Evolutionary conservation across 1,139 yeast genomes (phyloP).

Genomic region (Kurtzmaniella natalensis): DNA sequence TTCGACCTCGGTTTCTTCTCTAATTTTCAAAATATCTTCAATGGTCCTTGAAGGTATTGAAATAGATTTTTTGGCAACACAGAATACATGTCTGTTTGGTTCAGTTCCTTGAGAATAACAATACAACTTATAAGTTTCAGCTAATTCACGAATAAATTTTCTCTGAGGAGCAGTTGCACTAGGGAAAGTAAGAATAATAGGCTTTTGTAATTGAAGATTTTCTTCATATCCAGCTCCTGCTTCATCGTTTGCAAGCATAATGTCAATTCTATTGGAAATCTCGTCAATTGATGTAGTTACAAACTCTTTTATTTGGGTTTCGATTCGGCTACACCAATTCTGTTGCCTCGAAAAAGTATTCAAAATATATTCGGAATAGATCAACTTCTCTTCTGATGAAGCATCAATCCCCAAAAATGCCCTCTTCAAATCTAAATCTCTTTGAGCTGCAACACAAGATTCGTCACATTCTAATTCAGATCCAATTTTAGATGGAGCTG

Average conservation of each 20-base stretch:
- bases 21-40: slow-evolving; percentile 21
- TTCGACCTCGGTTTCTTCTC: slow-evolving; percentile 28
- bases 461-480: slow-evolving; percentile 57
- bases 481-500: slow-evolving; percentile 25
- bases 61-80: slow-evolving; percentile 41
- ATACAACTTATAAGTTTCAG: slow-evolving; percentile 53
- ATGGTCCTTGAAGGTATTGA: slow-evolving; percentile 25
- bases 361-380: slow-evolving; percentile 43
- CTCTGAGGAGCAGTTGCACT: slow-evolving; percentile 73
- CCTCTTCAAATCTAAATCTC: slow-evolving; percentile 59
- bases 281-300: slow-evolving; percentile 28
- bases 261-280: slow-evolving; percentile 12
- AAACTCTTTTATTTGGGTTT: slow-evolving; percentile 47
- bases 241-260: not conserved
- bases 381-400: slow-evolving; percentile 16
- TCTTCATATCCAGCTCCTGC: not conserved
- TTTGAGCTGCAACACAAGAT: slow-evolving; percentile 56
- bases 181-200: slow-evolving; percentile 44
- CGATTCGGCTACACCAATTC: slow-evolving; percentile 65
- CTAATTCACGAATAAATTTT: slow-evolving; percentile 64
- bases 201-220: not conserved
- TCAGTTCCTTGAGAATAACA: slow-evolving; percentile 79
- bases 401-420: slow-evolving; percentile 49
- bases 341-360: slow-evolving; percentile 45
- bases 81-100: slow-evolving; percentile 69